These are phyloP conservation scores for Cyclotella atomus DNA, from an alignment of 108 stramenopile species.

Conservation along the genomic window DNA sequence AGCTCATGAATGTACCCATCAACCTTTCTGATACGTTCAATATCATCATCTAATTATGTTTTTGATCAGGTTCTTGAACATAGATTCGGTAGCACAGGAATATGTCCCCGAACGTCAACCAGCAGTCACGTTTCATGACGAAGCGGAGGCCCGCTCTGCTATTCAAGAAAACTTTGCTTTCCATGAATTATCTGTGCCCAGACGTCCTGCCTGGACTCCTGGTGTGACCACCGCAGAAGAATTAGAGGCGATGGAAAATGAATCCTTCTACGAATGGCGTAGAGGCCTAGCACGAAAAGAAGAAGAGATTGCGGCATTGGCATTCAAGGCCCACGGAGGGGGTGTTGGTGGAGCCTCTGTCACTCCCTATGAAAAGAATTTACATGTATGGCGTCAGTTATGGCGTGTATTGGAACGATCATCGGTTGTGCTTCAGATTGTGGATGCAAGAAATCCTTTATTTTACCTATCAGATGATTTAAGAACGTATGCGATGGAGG, in stretches of 20 bases:
- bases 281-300: slow-evolving; percentile 88
- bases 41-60: background rate
- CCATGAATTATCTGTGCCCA: slow-evolving; percentile 90
- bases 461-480: slow-evolving; percentile 95
- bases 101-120: slow-evolving; percentile 21
- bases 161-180: slow-evolving; percentile 91
- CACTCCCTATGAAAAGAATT: slow-evolving; percentile 99
- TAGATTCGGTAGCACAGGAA: slow-evolving; percentile 40
- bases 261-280: slow-evolving; percentile 95
- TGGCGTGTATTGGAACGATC: slow-evolving; percentile 98
- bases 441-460: slow-evolving; percentile 97
- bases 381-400: slow-evolving; percentile 98
- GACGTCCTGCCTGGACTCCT: slow-evolving; percentile 92
- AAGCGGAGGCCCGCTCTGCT: too few relatives aligned
- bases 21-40: too few relatives aligned
- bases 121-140: slow-evolving; percentile 31
- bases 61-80: slow-evolving; percentile 24
- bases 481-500: slow-evolving; percentile 79
- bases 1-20: too few relatives aligned
- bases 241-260: slow-evolving; percentile 87
- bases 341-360: slow-evolving; percentile 58
- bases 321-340: slow-evolving; percentile 31
- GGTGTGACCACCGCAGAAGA: slow-evolving; percentile 91
- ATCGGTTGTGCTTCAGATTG: slow-evolving; percentile 92
- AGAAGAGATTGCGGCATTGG: slow-evolving; percentile 70